Base-by-base conservation (phyloP, 2,329 filamentous ascomycete genomes). In the Beauveria sp. region DNA sequence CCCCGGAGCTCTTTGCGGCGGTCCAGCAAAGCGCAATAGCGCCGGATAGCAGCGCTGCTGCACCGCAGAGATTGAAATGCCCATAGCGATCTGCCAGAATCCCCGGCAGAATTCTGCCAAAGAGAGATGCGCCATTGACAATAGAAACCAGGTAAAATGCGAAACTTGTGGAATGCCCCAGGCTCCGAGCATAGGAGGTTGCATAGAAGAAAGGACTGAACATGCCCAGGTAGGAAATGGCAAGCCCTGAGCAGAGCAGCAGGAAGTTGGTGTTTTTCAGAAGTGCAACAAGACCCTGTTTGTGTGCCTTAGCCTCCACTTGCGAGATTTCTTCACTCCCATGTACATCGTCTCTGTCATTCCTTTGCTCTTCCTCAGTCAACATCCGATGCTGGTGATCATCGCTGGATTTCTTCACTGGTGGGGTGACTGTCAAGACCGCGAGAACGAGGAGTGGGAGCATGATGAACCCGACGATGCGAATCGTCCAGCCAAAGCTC, bases 131-230 rank as follows among this genome's bases (percentile, higher is more conserved):
- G 0, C 84, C 88, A 70, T 94, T 96, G 67, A 96, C 79, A 61
- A 96, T 85, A 2, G 90, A 86, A n/a, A 94, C 76, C 55, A 92
- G 79, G 68, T 91, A 86, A 66, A 89, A 90, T 1, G 87, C 83
- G 65, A 93, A 86, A 1, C 77, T 72, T 0, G 77, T 69, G 8
- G 54, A 56, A 47, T 56, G 54, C 12, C 54, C 54, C 26, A 47
- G 24, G 18, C 41, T 34, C 26, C 47, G 74, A 0, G 87, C 84
- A 69, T 91, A 96, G 5, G 83, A 86, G 8, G 86, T 87, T 16
- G 94, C 83, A 68, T 92, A 93, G 2, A 56, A 56, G 83, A 87
- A 64, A 88, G 79, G 1, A 85, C 91, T 52, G 91, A 80, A 70
- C 89, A 90, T 65, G 0, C 68, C 67, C 0, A 90, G 74, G 0